phyloP scores from a whole-genome alignment of 2,329 filamentous ascomycete genomes.

The Cladosporium colombiae region DNA sequence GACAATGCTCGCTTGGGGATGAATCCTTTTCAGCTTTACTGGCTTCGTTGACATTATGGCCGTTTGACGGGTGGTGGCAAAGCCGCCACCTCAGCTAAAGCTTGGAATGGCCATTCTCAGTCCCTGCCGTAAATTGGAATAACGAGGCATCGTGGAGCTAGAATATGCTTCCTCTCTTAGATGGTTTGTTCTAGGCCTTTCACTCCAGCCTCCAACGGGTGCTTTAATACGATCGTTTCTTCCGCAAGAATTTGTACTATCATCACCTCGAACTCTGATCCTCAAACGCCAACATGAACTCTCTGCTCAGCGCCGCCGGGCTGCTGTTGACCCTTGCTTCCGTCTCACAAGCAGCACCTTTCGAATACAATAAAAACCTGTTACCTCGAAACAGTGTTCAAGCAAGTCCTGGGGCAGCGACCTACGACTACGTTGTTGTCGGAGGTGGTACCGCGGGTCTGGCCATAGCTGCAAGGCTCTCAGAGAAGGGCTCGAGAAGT shows the following conservation, averaged over 20 bases:
- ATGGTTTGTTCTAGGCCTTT: neutral
- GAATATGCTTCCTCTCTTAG: neutral
- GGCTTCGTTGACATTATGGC: neutral
- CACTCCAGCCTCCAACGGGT: neutral
- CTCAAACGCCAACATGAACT: neutral
- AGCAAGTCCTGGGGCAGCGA: neutral
- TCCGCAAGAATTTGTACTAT: neutral
- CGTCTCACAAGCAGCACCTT: neutral
- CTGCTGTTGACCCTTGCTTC: neutral
- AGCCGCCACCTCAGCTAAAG: neutral
- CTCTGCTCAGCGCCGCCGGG: neutral
- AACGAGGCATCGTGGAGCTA: neutral
- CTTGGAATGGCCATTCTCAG: neutral
- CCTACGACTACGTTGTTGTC: slow-evolving; percentile 34
- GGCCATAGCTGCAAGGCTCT: slow-evolving; percentile 32
- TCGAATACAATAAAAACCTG: neutral
- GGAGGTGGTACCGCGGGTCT: slow-evolving; percentile 37
- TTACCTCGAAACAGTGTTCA: neutral
- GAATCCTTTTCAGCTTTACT: neutral
- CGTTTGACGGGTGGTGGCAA: neutral
- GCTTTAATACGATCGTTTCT: neutral
- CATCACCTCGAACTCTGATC: neutral
- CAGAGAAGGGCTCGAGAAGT: slow-evolving; percentile 32
- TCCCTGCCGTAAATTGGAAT: neutral
- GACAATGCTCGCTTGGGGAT: neutral